Percentiles rank a stretch among this genome's conserved stretches.
Evolutionary conservation across 2,329 filamentous ascomycete species (phyloP).

Genomic region (Colletotrichum cordylinicola): DNA sequence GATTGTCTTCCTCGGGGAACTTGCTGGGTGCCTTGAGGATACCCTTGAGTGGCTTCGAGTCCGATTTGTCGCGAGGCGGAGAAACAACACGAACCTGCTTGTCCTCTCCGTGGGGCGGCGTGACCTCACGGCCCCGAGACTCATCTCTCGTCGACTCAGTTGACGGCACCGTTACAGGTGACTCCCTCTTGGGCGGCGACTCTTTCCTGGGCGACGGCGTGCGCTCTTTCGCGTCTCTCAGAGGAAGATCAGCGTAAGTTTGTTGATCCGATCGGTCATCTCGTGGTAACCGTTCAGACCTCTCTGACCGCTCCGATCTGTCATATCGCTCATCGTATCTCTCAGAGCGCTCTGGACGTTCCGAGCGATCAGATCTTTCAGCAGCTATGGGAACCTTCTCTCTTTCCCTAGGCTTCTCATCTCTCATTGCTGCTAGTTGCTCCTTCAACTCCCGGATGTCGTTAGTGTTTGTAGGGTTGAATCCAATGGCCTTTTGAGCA

Average conservation of each 20-base stretch:
- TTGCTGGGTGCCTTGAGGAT: conserved; percentile 87
- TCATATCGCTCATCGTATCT: background rate
- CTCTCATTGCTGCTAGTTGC: conserved; percentile 50
- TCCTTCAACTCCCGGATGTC: conserved; percentile 56
- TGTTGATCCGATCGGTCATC: conserved; percentile 6
- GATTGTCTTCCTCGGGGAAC: conserved; percentile 87
- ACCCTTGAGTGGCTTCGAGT: conserved; percentile 76
- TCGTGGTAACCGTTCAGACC: background rate
- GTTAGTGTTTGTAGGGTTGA: conserved; percentile 59
- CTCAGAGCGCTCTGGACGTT: conserved; percentile 1
- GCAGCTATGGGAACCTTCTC: conserved; percentile 11
- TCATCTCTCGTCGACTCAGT: conserved; percentile 33
- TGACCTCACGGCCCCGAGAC: conserved; percentile 47
- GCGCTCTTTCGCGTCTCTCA: conserved; percentile 9
- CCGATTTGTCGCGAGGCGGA: conserved; percentile 66
- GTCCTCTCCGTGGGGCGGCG: conserved; percentile 38
- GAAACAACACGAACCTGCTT: conserved; percentile 73
- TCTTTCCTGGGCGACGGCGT: conserved; percentile 18
- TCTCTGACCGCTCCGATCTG: background rate
- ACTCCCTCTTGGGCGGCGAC: conserved; percentile 9
- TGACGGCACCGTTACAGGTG: conserved; percentile 10
- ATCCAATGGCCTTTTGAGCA: conserved; percentile 43
- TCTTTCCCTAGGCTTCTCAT: conserved; percentile 6
- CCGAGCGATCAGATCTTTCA: conserved; percentile 8
- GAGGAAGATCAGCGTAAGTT: conserved; percentile 14